Evolutionary conservation across 2,329 filamentous ascomycete genomes (phyloP).

Genomic region (Venturia asperata): DNA sequence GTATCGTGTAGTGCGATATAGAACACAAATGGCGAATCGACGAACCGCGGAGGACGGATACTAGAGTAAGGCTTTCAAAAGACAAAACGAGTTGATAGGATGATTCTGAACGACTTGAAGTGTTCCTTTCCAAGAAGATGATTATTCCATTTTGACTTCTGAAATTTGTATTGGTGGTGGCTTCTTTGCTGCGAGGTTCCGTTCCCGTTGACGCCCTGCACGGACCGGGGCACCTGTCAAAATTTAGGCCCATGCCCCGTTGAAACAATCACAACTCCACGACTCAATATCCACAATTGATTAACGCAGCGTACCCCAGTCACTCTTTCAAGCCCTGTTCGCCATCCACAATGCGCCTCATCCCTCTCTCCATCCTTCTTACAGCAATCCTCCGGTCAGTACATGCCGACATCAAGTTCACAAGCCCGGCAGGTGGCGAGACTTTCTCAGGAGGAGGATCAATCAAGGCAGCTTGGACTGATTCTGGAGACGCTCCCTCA

Average conservation of each 20-base stretch:
- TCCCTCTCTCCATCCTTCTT: conserved; percentile 13
- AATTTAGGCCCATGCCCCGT: background rate
- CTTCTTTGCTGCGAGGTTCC: background rate
- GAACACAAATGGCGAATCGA: no score
- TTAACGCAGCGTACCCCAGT: conserved; percentile 12
- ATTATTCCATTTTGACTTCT: background rate
- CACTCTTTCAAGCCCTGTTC: background rate
- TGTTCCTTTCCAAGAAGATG: background rate
- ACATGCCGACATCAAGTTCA: conserved; percentile 49
- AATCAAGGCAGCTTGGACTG: conserved; percentile 51
- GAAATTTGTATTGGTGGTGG: background rate
- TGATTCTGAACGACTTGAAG: no score
- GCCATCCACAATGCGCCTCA: conserved; percentile 2
- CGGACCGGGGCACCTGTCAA: background rate
- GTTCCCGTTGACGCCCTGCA: background rate
- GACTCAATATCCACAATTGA: background rate
- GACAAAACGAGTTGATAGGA: no score
- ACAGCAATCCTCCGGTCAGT: conserved; percentile 23
- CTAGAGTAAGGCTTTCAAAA: no score
- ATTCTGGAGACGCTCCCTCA: conserved; percentile 45
- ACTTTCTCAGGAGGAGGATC: conserved; percentile 43
- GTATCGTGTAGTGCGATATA: no score
- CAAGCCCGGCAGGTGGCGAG: conserved; percentile 45
- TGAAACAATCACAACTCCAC: background rate
- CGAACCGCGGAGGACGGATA: no score